Percentiles rank a stretch among this genome's conserved stretches.
phyloP scores from a whole-genome alignment of 2,329 filamentous ascomycete genomes.

The Penicillium nordicum region DNA sequence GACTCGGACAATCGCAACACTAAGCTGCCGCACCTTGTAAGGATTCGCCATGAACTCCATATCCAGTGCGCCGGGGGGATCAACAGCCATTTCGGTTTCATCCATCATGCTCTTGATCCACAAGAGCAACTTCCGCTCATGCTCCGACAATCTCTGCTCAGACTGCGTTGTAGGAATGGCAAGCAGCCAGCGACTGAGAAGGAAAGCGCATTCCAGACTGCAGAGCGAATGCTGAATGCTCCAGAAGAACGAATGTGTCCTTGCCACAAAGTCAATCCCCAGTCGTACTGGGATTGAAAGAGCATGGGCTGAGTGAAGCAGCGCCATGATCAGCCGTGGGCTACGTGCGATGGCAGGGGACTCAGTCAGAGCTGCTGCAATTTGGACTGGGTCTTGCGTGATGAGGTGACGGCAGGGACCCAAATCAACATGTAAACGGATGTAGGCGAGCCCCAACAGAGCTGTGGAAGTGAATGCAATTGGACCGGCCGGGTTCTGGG shows the following conservation, averaged over 20 bases:
- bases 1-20: conserved; percentile 48
- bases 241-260: conserved; percentile 55
- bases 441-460: conserved; percentile 47
- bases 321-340: conserved; percentile 48
- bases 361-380: conserved; percentile 46
- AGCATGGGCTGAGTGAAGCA: conserved; percentile 54
- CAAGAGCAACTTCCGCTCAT: conserved; percentile 46
- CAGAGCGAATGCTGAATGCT: conserved; percentile 55
- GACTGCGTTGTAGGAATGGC: conserved; percentile 43
- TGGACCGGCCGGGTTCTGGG: conserved; percentile 51
- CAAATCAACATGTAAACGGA: conserved; percentile 47
- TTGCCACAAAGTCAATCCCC: conserved; percentile 53
- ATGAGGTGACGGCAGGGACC: conserved; percentile 48
- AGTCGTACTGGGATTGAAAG: conserved; percentile 54
- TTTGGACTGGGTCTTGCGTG: conserved; percentile 46
- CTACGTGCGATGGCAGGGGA: conserved; percentile 44
- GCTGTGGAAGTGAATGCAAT: conserved; percentile 53
- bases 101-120: conserved; percentile 52
- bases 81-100: conserved; percentile 47
- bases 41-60: conserved; percentile 44
- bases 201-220: conserved; percentile 52
- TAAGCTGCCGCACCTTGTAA: conserved; percentile 45
- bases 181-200: conserved; percentile 47
- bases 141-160: conserved; percentile 45
- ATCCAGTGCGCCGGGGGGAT: conserved; percentile 38